Base-by-base conservation (phyloP, 768 basidiomycete species). In the Trametes sanguinea region DNA sequence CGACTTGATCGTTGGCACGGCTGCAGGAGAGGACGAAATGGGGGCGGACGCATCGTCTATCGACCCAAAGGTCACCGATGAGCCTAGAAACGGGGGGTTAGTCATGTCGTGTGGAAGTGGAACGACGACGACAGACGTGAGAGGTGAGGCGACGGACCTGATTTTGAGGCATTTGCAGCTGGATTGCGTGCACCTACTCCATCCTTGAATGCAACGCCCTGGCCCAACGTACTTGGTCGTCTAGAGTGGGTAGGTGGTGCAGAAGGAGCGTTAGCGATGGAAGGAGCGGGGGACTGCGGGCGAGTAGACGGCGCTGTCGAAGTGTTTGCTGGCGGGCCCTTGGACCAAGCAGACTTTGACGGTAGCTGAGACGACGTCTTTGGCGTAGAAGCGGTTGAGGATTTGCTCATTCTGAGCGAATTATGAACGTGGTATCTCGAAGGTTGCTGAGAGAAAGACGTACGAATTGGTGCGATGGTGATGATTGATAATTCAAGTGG, bases 301-400 rank as follows among this genome's bases (percentile, higher is more conserved):
- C 90, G 87, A 61, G 89, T 82, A 63, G 88, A 82, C 60, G 88
- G 74, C 52, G 77, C 75, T 61, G 78, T 77, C 57, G 83, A 76
- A 61, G 85, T 77, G 67, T 75, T 82, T 78, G 83, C 83, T 58
- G 94, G 92, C 54, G 93, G 93, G 75, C 93, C 92, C 83, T 78
- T 89, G 78, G 90, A 80, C 94, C 94, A 96, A 81, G 92, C 93
- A 77, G 92, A 93, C 82, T 86, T 85, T 81, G 82, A 75, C 75
- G 88, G 78, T 79, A 88, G 86, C 83, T 81, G 85, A 79, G 85
- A 75, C 77, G 83, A 83, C 80, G 79, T 87, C 85, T 88, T 88
- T 78, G 84, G 75, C 80, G 79, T 80, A 76, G 89, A 79, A 76
- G 85, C 81, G 76, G 88, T 84, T 68, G 90, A 86, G 78, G 85